phyloP scores from a whole-genome alignment of 2,329 filamentous ascomycete species.

The Neoascochyta sp. region DNA sequence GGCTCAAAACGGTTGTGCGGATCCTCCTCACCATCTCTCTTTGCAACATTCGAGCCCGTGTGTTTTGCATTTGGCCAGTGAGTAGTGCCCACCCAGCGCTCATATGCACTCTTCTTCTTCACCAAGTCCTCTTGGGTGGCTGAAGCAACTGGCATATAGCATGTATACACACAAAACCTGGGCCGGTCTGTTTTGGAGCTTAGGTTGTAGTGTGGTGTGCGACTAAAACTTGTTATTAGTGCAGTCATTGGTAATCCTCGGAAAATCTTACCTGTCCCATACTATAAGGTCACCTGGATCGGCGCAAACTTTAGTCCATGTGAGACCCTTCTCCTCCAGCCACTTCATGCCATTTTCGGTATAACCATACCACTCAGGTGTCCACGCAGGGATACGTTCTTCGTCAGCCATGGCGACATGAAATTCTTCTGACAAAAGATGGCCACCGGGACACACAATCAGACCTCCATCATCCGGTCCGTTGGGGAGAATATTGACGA shows the following conservation, averaged over 20 bases:
- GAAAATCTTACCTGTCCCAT: too few species aligned
- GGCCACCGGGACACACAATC: slow-evolving; percentile 34
- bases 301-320: slow-evolving; percentile 40
- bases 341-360: slow-evolving; percentile 38
- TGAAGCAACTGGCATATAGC: slow-evolving; percentile 37
- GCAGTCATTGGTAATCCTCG: too few species aligned
- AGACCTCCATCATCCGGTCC: slow-evolving; percentile 39
- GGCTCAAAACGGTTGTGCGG: slow-evolving; percentile 39
- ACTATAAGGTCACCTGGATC: slow-evolving; percentile 47
- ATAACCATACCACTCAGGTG: slow-evolving; percentile 35
- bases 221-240: too few species aligned
- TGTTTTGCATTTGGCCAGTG: slow-evolving; percentile 37
- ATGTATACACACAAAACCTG: slow-evolving; percentile 34
- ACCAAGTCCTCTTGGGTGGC: slow-evolving; percentile 33
- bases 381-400: slow-evolving; percentile 28
- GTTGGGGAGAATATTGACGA: slow-evolving; percentile 46
- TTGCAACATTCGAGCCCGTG: slow-evolving; percentile 31
- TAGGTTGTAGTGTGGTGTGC: slow-evolving; percentile 40
- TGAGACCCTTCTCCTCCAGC: slow-evolving; percentile 41
- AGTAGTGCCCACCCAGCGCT: slow-evolving; percentile 30
- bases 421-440: slow-evolving; percentile 33
- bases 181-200: slow-evolving; percentile 24
- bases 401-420: slow-evolving; percentile 21
- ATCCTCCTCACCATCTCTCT: slow-evolving; percentile 29
- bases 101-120: slow-evolving; percentile 33